Conservation (phyloP, 1,284 basidiomycete genomes). For the Sanghuangporus baumii region DNA sequence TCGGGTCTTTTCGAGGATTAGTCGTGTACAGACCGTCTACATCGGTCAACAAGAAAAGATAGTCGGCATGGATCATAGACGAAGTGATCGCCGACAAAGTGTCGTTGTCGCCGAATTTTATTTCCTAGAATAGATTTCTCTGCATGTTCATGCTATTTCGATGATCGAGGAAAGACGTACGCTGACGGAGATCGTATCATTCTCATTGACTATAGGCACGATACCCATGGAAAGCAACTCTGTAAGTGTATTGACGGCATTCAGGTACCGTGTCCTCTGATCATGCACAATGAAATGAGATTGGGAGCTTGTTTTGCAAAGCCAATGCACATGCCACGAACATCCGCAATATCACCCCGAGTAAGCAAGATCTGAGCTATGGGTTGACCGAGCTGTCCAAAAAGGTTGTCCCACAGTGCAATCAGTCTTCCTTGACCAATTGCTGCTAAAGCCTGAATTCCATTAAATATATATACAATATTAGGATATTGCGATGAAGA, state of each 20-base stretch:
- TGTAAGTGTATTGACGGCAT: constrained; percentile 90
- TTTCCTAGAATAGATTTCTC: constrained; percentile 59
- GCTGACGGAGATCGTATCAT: constrained; percentile 93
- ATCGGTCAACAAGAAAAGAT: constrained; percentile 94
- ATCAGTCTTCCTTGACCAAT: constrained; percentile 96
- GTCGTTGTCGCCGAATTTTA: constrained; percentile 99
- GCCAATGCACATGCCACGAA: constrained; percentile 37
- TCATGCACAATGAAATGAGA: constrained; percentile 1
- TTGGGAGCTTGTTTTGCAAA: not conserved
- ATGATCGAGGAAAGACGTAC: constrained; percentile 42
- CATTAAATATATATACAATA: not conserved
- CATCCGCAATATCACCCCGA: constrained; percentile 94
- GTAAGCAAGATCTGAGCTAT: constrained; percentile 96
- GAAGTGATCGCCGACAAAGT: constrained; percentile 96
- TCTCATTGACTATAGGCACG: constrained; percentile 94
- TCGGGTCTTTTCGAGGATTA: constrained; percentile 88
- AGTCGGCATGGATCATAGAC: constrained; percentile 96
- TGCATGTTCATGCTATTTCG: not conserved
- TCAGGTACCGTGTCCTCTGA: constrained; percentile 87
- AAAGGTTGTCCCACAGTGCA: constrained; percentile 95
- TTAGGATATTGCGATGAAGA: not conserved
- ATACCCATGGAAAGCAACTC: constrained; percentile 88
- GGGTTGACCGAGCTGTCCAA: constrained; percentile 88
- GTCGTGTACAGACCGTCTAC: constrained; percentile 96
- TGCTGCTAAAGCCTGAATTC: constrained; percentile 79